Evolutionary conservation across 164 flowering plant genomes (phyloP), one percentile per base, ranked within the genome.

Genomic region (Cinnamomum micranthum): DNA sequence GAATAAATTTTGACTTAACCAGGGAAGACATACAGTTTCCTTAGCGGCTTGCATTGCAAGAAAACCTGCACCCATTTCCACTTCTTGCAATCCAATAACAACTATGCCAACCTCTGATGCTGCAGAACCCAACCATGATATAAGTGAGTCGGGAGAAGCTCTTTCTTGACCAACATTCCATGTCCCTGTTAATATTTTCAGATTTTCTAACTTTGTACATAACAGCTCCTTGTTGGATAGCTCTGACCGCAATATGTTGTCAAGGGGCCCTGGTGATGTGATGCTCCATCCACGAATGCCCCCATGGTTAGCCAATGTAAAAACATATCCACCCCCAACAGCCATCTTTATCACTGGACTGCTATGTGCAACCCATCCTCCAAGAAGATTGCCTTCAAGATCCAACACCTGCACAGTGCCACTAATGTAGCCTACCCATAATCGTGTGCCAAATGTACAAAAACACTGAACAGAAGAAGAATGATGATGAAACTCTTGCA

Each of bases 11-110:
- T 41, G 60, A 15, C 50, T 2, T 25, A 19, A 11, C n/a, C 10
- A 2, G 9, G 20, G 5, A 22, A 73, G 66, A 19, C 90, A 86
- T 82, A 96, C 99, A 73, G 97, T 87, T 85, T 96, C 99, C 88
- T 88, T 94, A 35, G 99, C 99, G 12, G 97, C 98, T 68, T 98
- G 92, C 92, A 94, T 87, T 15, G 99, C 99, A 65, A 96, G 94
- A 82, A 94, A 96, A 75, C 98, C 98, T 14, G 99, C 99, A 63
- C 99, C 99, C 99, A 94, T 96, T 78, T 94, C 99, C 77, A 96
- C 97, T 86, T 96, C 99, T 79, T 96, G 99, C 83, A 93, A 85
- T 50, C 99, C 99, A 75, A 89, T 91, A 65, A 89, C 97, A 73
- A 96, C 82, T 68, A 96, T 90, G 62, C 90, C 97, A 83, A 87